phyloP scores from a whole-genome alignment of 345 rosid genomes.

The Sisymbrium altissimum region DNA sequence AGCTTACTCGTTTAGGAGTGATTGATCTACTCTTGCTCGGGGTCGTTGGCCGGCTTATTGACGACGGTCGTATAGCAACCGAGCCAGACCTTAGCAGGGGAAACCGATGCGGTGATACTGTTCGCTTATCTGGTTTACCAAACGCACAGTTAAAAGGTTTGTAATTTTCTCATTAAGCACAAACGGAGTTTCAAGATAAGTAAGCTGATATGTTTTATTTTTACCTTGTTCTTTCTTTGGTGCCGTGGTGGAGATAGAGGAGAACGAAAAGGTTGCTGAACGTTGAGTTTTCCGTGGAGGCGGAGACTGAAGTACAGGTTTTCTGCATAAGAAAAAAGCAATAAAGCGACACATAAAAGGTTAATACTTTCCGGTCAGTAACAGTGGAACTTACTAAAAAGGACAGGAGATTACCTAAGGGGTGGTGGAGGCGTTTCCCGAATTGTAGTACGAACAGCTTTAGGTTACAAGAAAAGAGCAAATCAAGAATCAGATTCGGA shows the following conservation, averaged over 20 bases:
- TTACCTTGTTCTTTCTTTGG: constrained; percentile 70
- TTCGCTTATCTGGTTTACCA: constrained; percentile 56
- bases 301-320: constrained; percentile 62
- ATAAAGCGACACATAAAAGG: background rate
- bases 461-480: constrained; percentile 16
- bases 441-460: constrained; percentile 79
- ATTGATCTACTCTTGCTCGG: constrained; percentile 61
- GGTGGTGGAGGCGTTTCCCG: constrained; percentile 54
- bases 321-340: constrained; percentile 39
- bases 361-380: background rate
- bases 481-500: constrained; percentile 25
- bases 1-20: constrained; percentile 67
- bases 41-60: constrained; percentile 57
- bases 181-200: background rate
- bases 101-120: constrained; percentile 79
- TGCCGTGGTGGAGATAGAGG: constrained; percentile 46
- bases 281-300: constrained; percentile 55
- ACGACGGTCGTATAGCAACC: constrained; percentile 51
- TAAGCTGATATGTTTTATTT: background rate
- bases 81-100: constrained; percentile 83
- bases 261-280: constrained; percentile 72
- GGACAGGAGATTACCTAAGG: constrained; percentile 40
- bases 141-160: background rate
- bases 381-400: background rate
- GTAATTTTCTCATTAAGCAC: background rate